Evolutionary conservation across 768 basidiomycete species (phyloP).

Genomic region (Lactarius psammicola): DNA sequence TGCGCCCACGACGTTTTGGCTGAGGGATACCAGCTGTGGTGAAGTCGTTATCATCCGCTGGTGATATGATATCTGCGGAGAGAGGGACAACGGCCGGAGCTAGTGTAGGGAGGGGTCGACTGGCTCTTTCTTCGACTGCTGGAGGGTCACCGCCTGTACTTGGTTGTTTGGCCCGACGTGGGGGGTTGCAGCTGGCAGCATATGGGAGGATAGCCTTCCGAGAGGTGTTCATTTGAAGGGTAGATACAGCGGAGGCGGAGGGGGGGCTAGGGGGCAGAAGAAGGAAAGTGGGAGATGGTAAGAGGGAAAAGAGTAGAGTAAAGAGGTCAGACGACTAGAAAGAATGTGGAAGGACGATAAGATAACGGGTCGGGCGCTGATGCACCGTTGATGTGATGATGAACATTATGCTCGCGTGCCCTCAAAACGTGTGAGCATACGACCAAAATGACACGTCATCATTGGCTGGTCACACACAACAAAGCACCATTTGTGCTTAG

Average conservation of each 20-base stretch:
- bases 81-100: slow-evolving; percentile 18
- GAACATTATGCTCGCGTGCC: slow-evolving; percentile 28
- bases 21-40: slow-evolving; percentile 32
- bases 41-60: slow-evolving; percentile 31
- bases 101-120: slow-evolving; percentile 28
- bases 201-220: slow-evolving; percentile 35
- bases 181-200: slow-evolving; percentile 43
- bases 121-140: not conserved
- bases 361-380: not conserved
- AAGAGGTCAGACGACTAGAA: slow-evolving; percentile 4
- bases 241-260: not conserved
- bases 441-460: slow-evolving; percentile 16
- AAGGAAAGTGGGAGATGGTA: not conserved
- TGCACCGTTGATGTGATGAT: not conserved
- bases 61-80: slow-evolving; percentile 19
- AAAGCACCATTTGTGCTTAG: too few relatives aligned
- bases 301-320: not conserved
- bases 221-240: slow-evolving; percentile 17
- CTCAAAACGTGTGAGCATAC: slow-evolving; percentile 27
- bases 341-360: not conserved
- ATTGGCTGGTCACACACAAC: slow-evolving; percentile 22
- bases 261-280: too few relatives aligned
- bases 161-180: slow-evolving; percentile 46
- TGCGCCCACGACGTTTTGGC: slow-evolving; percentile 66
- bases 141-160: not conserved